phyloP scores from a whole-genome alignment of 2,329 filamentous ascomycete species.

The Podosphaera aphanis region DNA sequence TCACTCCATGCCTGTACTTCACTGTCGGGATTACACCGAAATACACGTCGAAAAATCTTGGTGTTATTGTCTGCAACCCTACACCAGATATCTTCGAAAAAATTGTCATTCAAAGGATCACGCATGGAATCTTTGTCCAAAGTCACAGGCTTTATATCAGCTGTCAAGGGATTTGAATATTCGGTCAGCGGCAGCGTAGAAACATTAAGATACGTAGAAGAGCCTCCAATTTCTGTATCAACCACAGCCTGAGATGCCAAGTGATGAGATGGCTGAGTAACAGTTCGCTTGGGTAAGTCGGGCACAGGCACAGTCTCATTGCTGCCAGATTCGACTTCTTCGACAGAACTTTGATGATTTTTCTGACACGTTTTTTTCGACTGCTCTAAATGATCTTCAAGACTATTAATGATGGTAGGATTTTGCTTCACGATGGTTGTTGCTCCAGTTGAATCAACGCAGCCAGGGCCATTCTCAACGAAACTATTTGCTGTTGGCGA shows the following conservation, averaged over 20 bases:
- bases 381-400: constrained; percentile 18
- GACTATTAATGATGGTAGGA: not conserved
- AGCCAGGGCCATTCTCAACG: not conserved
- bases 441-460: not conserved
- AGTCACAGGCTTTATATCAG: constrained; percentile 48
- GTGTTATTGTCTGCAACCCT: constrained; percentile 83
- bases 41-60: constrained; percentile 76
- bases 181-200: constrained; percentile 24
- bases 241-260: constrained; percentile 42
- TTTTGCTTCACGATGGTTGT: not conserved
- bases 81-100: constrained; percentile 76
- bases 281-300: constrained; percentile 32
- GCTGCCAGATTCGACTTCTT: constrained; percentile 7
- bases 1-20: constrained; percentile 85
- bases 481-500: not conserved
- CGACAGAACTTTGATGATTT: constrained; percentile 3
- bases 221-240: constrained; percentile 65
- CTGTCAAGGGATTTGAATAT: constrained; percentile 27
- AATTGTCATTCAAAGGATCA: constrained; percentile 61
- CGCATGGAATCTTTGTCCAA: constrained; percentile 85
- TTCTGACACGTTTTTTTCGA: constrained; percentile 23
- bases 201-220: constrained; percentile 32
- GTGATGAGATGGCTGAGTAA: too few relatives aligned
- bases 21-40: constrained; percentile 90
- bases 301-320: constrained; percentile 33